Evolutionary conservation across 2,329 filamentous ascomycete species (phyloP).

Genomic region (Colletotrichum sp.): DNA sequence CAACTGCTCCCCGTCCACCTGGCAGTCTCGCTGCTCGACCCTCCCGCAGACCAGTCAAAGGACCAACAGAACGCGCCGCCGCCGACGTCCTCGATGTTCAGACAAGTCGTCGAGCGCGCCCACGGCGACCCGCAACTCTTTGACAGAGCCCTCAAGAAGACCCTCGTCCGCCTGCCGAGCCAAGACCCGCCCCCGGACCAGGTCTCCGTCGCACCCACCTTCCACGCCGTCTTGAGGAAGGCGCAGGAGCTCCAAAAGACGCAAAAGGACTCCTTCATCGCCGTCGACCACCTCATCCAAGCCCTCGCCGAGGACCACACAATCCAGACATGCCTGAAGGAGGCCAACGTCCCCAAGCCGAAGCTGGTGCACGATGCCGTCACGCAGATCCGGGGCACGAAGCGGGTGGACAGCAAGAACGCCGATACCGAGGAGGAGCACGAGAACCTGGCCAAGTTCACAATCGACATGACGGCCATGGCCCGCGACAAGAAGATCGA

Average conservation of each 20-base stretch:
- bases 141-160: slow-evolving; percentile 89
- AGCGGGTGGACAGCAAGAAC: slow-evolving; percentile 92
- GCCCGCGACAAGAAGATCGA: slow-evolving; percentile 97
- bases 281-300: slow-evolving; percentile 92
- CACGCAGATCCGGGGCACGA: slow-evolving; percentile 88
- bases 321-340: slow-evolving; percentile 77
- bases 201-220: slow-evolving; percentile 80
- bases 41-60: slow-evolving; percentile 76
- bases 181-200: slow-evolving; percentile 95
- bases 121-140: slow-evolving; percentile 91
- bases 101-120: slow-evolving; percentile 91
- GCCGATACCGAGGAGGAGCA: slow-evolving; percentile 92
- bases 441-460: slow-evolving; percentile 97
- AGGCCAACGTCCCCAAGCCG: slow-evolving; percentile 88
- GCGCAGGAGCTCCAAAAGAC: slow-evolving; percentile 92
- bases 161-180: slow-evolving; percentile 85
- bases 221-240: slow-evolving; percentile 81
- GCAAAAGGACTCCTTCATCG: slow-evolving; percentile 96
- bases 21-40: slow-evolving; percentile 80
- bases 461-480: slow-evolving; percentile 97
- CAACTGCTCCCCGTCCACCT: slow-evolving; percentile 92
- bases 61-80: slow-evolving; percentile 81
- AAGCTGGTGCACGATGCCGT: slow-evolving; percentile 93
- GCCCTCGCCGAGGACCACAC: slow-evolving; percentile 79
- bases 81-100: slow-evolving; percentile 77